Evolutionary conservation across 116 monocot genomes (phyloP).

Genomic region (Posidonia oceanica): DNA sequence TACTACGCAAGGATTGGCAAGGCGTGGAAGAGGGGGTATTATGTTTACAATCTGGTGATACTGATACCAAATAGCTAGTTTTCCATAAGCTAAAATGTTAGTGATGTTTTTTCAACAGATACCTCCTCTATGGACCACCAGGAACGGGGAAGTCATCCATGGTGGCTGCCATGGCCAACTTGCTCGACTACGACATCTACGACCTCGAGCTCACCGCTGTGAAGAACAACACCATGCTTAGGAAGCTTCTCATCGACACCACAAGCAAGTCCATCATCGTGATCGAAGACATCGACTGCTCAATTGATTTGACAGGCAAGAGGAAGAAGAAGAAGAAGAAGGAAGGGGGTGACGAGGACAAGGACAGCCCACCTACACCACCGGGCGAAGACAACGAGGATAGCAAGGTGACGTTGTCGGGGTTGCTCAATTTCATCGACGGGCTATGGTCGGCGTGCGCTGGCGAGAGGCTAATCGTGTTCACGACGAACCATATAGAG

Average conservation of each 20-base stretch:
- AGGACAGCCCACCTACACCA: not conserved
- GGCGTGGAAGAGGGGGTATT: constrained; percentile 51
- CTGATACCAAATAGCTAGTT: no score
- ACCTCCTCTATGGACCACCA: constrained; percentile 29
- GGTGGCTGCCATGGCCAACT: constrained; percentile 71
- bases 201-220: constrained; percentile 34
- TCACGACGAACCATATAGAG: constrained; percentile 11
- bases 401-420: constrained; percentile 10
- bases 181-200: constrained; percentile 61
- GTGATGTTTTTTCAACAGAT: not conserved
- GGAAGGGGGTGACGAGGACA: constrained; percentile 6
- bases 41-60: not conserved
- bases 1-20: constrained; percentile 49
- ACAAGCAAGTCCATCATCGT: constrained; percentile 40
- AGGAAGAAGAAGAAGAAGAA: constrained; percentile 20
- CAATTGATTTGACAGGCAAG: constrained; percentile 43
- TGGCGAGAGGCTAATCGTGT: constrained; percentile 8
- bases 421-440: constrained; percentile 10
- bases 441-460: constrained; percentile 10
- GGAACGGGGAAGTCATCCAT: constrained; percentile 65
- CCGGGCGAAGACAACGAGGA: not conserved
- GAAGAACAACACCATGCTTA: constrained; percentile 9
- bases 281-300: constrained; percentile 93
- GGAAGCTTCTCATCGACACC: constrained; percentile 13
- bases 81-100: no score